Evolutionary conservation across 352 stramenopile genomes (phyloP).

Genomic region (Globisporangium cederbergense): DNA sequence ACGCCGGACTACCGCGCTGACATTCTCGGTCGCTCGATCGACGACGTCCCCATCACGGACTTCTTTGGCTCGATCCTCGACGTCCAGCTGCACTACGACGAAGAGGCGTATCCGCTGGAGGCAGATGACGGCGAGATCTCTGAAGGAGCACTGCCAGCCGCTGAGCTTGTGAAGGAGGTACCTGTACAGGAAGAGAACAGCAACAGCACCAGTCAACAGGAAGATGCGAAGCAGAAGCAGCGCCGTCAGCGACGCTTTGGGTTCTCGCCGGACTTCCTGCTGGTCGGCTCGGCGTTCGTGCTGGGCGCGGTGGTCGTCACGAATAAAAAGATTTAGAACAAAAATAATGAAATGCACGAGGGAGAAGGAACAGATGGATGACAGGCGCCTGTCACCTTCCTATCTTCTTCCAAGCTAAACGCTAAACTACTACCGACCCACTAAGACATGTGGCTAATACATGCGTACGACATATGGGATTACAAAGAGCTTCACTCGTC

Average conservation of each 20-base stretch:
- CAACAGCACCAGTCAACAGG: background rate
- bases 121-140: background rate
- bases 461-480: background rate
- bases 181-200: background rate
- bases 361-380: background rate
- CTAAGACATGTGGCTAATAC: background rate
- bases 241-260: slow-evolving; percentile 24
- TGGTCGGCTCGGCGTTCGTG: slow-evolving; percentile 18
- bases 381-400: background rate
- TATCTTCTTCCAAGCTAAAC: background rate
- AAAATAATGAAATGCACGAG: slow-evolving; percentile 13
- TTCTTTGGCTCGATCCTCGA: slow-evolving; percentile 88
- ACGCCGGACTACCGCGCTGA: slow-evolving; percentile 76
- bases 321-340: slow-evolving; percentile 40
- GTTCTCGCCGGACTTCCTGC: slow-evolving; percentile 47
- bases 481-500: background rate
- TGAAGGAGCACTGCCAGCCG: background rate
- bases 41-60: slow-evolving; percentile 80
- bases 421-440: background rate
- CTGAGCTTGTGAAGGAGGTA: background rate
- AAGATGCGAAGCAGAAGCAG: background rate
- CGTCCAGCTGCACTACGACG: slow-evolving; percentile 64
- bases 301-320: slow-evolving; percentile 31
- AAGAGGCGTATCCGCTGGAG: slow-evolving; percentile 72
- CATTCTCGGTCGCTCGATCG: slow-evolving; percentile 65